Evolutionary conservation across 768 basidiomycete genomes (phyloP), one percentile per base, ranked within the genome.

Genomic region (Podaxis mareebaensis): DNA sequence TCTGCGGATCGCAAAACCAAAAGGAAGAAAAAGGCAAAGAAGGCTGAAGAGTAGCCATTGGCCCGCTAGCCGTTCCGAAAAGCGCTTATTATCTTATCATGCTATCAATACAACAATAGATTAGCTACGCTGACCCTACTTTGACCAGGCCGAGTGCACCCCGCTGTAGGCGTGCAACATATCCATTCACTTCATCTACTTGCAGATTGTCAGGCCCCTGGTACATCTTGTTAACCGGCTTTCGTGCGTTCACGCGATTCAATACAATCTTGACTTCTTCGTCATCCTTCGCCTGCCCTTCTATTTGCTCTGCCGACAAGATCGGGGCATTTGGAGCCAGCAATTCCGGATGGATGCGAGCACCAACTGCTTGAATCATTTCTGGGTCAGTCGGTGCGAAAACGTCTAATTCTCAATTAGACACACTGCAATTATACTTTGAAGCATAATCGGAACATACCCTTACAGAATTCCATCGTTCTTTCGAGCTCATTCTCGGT

Each of bases 401-500:
- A 26, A 75, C 65, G 59, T 71, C 69, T 69, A 38, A 12, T 38
- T 7, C 17, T 51, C 15, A 24, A 46, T 38, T 8, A 57, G n/a
- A 17, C 12, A 48, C 36, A 13, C 22, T 13, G 22, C 6, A 15
- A 17, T 40, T 12, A 38, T n/a, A 30, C n/a, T 4, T 22, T 57
- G 22, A 6, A 7, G 28, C 6, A 52, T 8, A 10, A 40, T 12
- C n/a, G 22, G 30, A 8, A 36, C 64, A 36, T 40, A 70, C 69
- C 66, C 58, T 68, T 63, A 40, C 69, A 73, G 59, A 72, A 73
- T 22, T 71, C 69, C 63, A 75, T 67, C 1, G 85, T 81, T 57
- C 73, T 77, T 63, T 85, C 77, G 0, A 86, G 74, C 64, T 87
- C 86, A 61, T 74, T 70, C 62, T 82, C 81, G 2, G 83, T 81